These are phyloP conservation scores for Crithidia brevicula DNA, from an alignment of 208 protist genomes.

Conservation along the genomic window DNA sequence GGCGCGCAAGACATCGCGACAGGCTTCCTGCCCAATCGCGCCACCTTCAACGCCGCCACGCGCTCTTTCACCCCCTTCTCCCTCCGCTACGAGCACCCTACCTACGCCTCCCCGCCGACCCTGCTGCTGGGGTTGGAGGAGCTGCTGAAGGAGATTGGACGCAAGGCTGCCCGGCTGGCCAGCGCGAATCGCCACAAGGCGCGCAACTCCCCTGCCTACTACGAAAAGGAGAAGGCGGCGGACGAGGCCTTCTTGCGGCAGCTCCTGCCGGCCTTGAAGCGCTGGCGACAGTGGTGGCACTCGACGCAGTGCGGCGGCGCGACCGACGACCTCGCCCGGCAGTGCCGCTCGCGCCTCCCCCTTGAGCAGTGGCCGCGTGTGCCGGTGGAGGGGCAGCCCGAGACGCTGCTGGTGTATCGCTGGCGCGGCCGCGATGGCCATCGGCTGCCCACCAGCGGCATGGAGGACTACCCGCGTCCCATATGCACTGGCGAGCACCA, in stretches of 20 bases:
- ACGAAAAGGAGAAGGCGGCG: conserved; percentile 35
- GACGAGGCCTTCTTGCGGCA: conserved; percentile 58
- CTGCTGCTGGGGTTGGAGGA: conserved; percentile 67
- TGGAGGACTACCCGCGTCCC: conserved; percentile 83
- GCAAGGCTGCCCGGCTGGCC: conserved; percentile 38
- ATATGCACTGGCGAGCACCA: conserved; percentile 54
- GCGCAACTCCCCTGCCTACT: conserved; percentile 58
- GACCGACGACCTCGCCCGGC: conserved; percentile 28
- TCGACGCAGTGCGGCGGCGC: conserved; percentile 62
- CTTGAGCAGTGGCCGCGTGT: conserved; percentile 60
- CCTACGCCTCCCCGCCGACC: conserved; percentile 61
- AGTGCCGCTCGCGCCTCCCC: conserved; percentile 38
- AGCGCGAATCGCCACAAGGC: conserved; percentile 37
- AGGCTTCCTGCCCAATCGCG: conserved; percentile 70
- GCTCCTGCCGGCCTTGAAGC: conserved; percentile 56
- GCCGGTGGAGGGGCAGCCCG: conserved; percentile 37
- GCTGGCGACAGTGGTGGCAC: conserved; percentile 81
- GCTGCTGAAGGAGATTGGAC: conserved; percentile 56
- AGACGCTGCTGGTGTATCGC: conserved; percentile 68
- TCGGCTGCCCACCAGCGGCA: conserved; percentile 68
- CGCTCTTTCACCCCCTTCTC: conserved; percentile 45
- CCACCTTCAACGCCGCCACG: conserved; percentile 39
- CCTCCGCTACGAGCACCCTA: conserved; percentile 63
- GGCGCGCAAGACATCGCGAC: conserved; percentile 59
- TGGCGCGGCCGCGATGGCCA: conserved; percentile 75